phyloP scores from a whole-genome alignment of 2,329 filamentous ascomycete species.

The Lomentospora prolificans region DNA sequence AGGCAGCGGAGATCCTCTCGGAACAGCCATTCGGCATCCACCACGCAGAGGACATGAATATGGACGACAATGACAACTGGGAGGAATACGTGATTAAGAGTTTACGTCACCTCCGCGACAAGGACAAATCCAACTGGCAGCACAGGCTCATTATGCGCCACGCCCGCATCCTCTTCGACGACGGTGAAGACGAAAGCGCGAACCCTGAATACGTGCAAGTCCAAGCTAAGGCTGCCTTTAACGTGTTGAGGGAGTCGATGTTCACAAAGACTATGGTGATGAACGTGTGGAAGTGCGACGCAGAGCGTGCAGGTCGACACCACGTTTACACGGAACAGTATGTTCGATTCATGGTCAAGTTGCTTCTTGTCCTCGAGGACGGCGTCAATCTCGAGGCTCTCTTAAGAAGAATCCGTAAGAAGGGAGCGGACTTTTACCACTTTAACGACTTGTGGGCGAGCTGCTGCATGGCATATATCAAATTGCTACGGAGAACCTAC shows the following conservation, averaged over 20 bases:
- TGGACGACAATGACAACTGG: conserved; percentile 54
- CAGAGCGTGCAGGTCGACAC: conserved; percentile 72
- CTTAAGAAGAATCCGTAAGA: conserved; percentile 69
- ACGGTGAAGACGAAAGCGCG: conserved; percentile 25
- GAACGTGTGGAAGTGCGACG: conserved; percentile 90
- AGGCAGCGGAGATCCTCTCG: conserved; percentile 42
- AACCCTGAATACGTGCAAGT: conserved; percentile 34
- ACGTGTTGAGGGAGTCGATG: conserved; percentile 61
- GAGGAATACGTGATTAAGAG: conserved; percentile 43
- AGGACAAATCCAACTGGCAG: conserved; percentile 92
- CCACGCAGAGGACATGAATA: conserved; percentile 35
- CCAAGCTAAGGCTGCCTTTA: conserved; percentile 69
- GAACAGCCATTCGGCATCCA: conserved; percentile 42
- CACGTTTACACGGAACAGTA: conserved; percentile 89
- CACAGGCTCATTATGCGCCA: conserved; percentile 80
- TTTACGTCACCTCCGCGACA: conserved; percentile 45
- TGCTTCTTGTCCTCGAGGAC: conserved; percentile 68
- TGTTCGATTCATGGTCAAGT: conserved; percentile 66
- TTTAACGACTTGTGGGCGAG: conserved; percentile 51
- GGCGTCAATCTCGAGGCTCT: conserved; percentile 67
- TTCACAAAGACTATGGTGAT: conserved; percentile 93
- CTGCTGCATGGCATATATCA: conserved; percentile 43
- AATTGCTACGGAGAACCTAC: conserved; percentile 40
- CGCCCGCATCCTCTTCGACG: conserved; percentile 43
- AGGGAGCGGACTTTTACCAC: conserved; percentile 64